Evolutionary conservation across 768 basidiomycete species (phyloP).

Genomic region (Mycena amicta): DNA sequence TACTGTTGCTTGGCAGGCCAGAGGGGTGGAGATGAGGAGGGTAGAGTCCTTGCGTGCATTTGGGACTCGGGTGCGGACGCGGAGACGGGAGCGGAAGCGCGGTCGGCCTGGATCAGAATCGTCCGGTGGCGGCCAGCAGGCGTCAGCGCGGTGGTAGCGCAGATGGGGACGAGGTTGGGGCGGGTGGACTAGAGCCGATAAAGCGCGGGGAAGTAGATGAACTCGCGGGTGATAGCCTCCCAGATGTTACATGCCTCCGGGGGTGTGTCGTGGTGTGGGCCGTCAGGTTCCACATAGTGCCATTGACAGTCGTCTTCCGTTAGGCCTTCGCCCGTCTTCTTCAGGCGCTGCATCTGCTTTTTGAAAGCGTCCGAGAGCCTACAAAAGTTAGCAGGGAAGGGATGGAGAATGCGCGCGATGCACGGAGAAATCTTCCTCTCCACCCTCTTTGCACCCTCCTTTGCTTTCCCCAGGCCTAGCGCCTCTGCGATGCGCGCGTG

Average conservation of each 20-base stretch:
- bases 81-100: not conserved
- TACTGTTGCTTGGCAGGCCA: not conserved
- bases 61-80: not conserved
- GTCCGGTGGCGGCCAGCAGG: not conserved
- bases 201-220: not conserved
- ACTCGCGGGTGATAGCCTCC: not conserved
- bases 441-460: not conserved
- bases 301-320: not conserved
- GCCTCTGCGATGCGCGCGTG: not conserved
- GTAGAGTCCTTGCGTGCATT: not conserved
- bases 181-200: not conserved
- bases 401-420: not conserved
- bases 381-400: not conserved
- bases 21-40: not conserved
- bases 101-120: not conserved
- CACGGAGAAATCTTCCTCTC: not conserved
- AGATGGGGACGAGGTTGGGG: not conserved
- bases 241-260: not conserved
- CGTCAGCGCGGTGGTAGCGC: not conserved
- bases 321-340: not conserved
- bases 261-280: not conserved
- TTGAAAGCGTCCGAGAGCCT: not conserved
- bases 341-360: not conserved
- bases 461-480: not conserved
- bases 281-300: not conserved